A percentile compares a stretch with the other conserved stretches of the same genome.
Evolutionary conservation across 2,329 filamentous ascomycete species (phyloP).

Genomic region (Dactylellina sp.): DNA sequence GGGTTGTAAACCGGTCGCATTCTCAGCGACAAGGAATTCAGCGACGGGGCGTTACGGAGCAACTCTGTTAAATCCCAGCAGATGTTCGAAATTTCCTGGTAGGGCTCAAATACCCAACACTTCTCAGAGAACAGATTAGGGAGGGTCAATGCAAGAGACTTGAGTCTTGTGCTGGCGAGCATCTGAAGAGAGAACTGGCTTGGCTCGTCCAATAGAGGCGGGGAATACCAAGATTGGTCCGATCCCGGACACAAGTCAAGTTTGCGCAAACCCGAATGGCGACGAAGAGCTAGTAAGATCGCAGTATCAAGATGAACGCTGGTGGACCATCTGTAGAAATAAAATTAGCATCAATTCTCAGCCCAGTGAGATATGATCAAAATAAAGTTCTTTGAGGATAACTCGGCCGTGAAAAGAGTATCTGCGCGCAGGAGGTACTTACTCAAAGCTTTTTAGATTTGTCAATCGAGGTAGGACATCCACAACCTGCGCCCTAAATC

Average conservation of each 20-base stretch:
- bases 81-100: constrained; percentile 53
- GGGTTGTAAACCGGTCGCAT: constrained; percentile 53
- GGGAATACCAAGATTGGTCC: constrained; percentile 54
- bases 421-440: constrained; percentile 11
- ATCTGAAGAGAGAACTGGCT: constrained; percentile 51
- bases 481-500: constrained; percentile 52
- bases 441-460: constrained; percentile 54
- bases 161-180: constrained; percentile 39
- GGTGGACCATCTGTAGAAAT: constrained; percentile 42
- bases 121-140: constrained; percentile 53
- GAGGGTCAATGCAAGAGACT: constrained; percentile 46
- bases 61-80: constrained; percentile 55
- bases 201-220: constrained; percentile 41
- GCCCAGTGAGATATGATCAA: neutral
- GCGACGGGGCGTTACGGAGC: constrained; percentile 30
- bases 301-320: constrained; percentile 53
- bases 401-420: constrained; percentile 6
- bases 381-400: neutral
- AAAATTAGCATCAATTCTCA: constrained; percentile 9
- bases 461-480: constrained; percentile 49
- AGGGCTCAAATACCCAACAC: constrained; percentile 55
- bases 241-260: constrained; percentile 53
- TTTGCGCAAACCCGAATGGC: constrained; percentile 41
- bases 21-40: constrained; percentile 48
- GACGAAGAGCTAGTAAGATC: constrained; percentile 46